These are phyloP conservation scores for Fusarium gaditjirri DNA, from an alignment of 2,329 filamentous ascomycete genomes.

Conservation along the genomic window DNA sequence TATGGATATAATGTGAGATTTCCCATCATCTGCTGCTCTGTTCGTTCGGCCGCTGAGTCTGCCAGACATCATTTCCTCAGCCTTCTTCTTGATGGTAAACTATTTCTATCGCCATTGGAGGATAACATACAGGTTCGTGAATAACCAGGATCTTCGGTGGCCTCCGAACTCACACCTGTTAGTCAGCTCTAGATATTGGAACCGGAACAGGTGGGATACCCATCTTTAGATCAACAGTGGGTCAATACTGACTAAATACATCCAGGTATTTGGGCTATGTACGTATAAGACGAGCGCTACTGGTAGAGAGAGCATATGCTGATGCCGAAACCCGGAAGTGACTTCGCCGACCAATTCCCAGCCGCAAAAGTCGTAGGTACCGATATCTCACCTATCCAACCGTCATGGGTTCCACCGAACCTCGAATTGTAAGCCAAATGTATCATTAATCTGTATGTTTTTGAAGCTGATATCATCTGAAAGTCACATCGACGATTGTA, in stretches of 20 bases:
- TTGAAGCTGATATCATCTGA: accelerated
- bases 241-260: background rate
- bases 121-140: constrained; percentile 12
- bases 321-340: constrained; percentile 51
- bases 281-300: no score
- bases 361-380: constrained; percentile 59
- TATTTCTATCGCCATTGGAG: constrained; percentile 17
- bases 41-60: accelerated
- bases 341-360: constrained; percentile 57
- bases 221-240: accelerated
- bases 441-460: accelerated
- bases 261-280: constrained; percentile 19
- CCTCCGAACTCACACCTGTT: background rate
- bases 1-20: constrained; percentile 26
- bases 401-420: constrained; percentile 18
- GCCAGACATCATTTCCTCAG: constrained; percentile 23
- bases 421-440: constrained; percentile 8
- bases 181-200: constrained; percentile 30
- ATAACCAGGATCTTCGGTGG: background rate
- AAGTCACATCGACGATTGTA: constrained; percentile 43
- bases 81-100: constrained; percentile 10
- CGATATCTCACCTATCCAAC: constrained; percentile 67
- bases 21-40: accelerated
- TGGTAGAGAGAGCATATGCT: background rate
- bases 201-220: constrained; percentile 24